Base-by-base conservation (phyloP, 805 yeast species). In the Candida pseudoglaebosa region DNA sequence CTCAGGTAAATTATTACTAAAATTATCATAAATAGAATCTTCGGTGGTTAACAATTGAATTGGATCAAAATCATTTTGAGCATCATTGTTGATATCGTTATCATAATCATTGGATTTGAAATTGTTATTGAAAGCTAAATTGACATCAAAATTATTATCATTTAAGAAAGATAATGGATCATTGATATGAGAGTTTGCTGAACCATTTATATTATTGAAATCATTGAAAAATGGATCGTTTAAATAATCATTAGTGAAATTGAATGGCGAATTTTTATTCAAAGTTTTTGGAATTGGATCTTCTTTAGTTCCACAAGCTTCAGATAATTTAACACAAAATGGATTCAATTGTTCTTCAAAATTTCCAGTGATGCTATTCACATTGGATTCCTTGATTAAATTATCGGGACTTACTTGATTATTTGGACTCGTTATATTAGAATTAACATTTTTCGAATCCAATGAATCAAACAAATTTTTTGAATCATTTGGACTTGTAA, bases 281-380 rank as follows among this genome's bases (percentile, higher is more conserved):
- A 36, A 34, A 17, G 37, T 13, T 43, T 65, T 63, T 2, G 96
- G 95, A 3, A 81, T 56, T 3, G 93, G 95, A 46, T 75, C 62
- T 12, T 71, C 71, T 50, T 70, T 80, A 5, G 82, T 80, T 13
- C 96, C 97, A 61, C 97, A 90, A 1, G 89, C 97, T 57, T 79
- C 73, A 44, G 77, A 75, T 54, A 91, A 71, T 49, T 80, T 77
- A 18, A 75, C 75, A 55, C 98, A 91, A 56, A 91, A 91, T 20
- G 77, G 78, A 42, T 76, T 74, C 39, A 82, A 80, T 47, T 82
- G 80, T 54, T 85, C 91, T 52, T 80, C 84, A 55, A 79, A 84
- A 13, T 26, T 26, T n/a, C 29, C 29, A 8, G 26, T 22, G n/a
- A n/a, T 29, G 38, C n/a, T n/a, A n/a, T n/a, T n/a, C n/a, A n/a